phyloP scores from a whole-genome alignment of 345 rosid genomes.

The Pseudoturritis turrita region DNA sequence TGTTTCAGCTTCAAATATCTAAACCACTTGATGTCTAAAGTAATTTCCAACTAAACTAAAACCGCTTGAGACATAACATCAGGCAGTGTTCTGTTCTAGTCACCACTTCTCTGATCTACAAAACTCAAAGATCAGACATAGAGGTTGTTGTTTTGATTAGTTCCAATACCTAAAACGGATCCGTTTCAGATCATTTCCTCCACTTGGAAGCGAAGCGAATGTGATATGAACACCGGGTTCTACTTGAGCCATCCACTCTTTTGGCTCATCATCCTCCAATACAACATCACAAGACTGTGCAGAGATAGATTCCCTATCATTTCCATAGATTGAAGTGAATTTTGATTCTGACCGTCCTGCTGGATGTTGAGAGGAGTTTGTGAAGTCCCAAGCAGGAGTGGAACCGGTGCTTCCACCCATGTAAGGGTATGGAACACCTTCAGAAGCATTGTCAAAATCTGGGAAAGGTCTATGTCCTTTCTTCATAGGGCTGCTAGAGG shows the following conservation, averaged over 20 bases:
- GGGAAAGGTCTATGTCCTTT: conserved; percentile 58
- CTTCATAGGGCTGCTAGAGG: conserved; percentile 62
- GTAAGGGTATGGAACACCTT: conserved; percentile 74
- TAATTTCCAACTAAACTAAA: not conserved
- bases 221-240: conserved; percentile 99
- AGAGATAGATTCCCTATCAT: conserved; percentile 54
- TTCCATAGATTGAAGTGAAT: conserved; percentile 37
- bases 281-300: conserved; percentile 66
- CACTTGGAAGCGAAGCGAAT: conserved; percentile 79
- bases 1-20: not conserved
- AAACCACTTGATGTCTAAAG: not conserved
- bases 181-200: conserved; percentile 92
- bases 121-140: not conserved
- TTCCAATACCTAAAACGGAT: conserved; percentile 78
- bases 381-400: conserved; percentile 97
- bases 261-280: conserved; percentile 73
- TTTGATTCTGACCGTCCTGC: conserved; percentile 45
- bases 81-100: not conserved
- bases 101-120: not conserved
- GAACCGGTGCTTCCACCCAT: conserved; percentile 73
- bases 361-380: conserved; percentile 39
- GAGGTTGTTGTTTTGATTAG: not conserved
- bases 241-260: conserved; percentile 99
- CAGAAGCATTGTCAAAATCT: conserved; percentile 71
- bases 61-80: not conserved